These are phyloP conservation scores for Clavaria fumosa DNA, from an alignment of 768 basidiomycete species.

Conservation along the genomic window DNA sequence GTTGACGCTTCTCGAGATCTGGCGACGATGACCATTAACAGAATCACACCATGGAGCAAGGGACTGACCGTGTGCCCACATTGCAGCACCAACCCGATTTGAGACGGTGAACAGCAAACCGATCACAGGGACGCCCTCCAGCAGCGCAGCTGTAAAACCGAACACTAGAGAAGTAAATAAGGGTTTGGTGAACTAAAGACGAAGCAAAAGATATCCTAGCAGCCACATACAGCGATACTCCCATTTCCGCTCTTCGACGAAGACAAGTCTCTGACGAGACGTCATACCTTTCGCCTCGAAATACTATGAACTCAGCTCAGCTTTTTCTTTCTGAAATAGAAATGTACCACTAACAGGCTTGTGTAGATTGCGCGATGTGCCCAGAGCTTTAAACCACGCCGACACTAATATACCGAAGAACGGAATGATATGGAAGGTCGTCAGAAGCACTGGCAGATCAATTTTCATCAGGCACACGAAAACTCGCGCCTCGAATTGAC, in stretches of 20 bases:
- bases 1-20: constrained; percentile 53
- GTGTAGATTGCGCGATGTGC: constrained; percentile 56
- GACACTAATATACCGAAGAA: constrained; percentile 46
- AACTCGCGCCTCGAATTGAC: too few species aligned
- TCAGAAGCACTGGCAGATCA: constrained; percentile 30
- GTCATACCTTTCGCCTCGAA: constrained; percentile 80
- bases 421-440: constrained; percentile 54
- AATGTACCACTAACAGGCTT: constrained; percentile 32
- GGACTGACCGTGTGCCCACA: constrained; percentile 77
- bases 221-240: constrained; percentile 52
- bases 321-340: constrained; percentile 78
- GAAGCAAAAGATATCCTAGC: background rate
- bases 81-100: constrained; percentile 82
- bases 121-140: constrained; percentile 70
- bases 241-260: constrained; percentile 84
- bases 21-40: constrained; percentile 1
- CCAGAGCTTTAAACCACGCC: constrained; percentile 51
- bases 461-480: background rate
- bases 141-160: constrained; percentile 68
- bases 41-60: background rate
- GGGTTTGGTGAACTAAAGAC: background rate
- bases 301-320: constrained; percentile 79
- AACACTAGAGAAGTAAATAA: constrained; percentile 36
- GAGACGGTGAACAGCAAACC: constrained; percentile 75
- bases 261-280: constrained; percentile 46